These are phyloP conservation scores for Crithidia fasciculata DNA, from an alignment of 208 protist genomes.

Conservation along the genomic window DNA sequence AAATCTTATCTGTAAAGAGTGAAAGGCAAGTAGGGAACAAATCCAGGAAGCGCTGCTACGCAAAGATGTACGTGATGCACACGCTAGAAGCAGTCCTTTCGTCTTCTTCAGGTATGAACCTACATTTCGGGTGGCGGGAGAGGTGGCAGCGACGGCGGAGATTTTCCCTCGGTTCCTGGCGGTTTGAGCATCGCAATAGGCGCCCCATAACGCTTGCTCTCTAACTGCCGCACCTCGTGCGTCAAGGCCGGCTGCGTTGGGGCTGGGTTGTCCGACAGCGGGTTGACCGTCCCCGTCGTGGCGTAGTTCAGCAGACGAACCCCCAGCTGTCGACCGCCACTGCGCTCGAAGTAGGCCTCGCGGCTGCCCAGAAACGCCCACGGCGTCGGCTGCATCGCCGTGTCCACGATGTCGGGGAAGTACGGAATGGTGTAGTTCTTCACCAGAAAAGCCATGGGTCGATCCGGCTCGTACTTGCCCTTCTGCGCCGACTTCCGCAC, in stretches of 20 bases:
- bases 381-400: conserved; percentile 77
- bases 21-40: too few relatives aligned
- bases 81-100: too few relatives aligned
- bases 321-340: conserved; percentile 64
- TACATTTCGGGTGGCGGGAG: too few relatives aligned
- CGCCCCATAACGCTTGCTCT: conserved; percentile 58
- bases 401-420: conserved; percentile 91
- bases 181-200: conserved; percentile 78
- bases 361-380: conserved; percentile 87
- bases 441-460: conserved; percentile 61
- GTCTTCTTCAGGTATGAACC: too few relatives aligned
- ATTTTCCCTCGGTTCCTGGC: conserved; percentile 21
- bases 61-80: too few relatives aligned
- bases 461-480: conserved; percentile 83
- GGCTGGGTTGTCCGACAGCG: conserved; percentile 69
- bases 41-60: too few relatives aligned
- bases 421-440: conserved; percentile 86
- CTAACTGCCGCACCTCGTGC: conserved; percentile 58
- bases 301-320: conserved; percentile 67
- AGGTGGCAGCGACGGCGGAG: background rate
- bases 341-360: conserved; percentile 81
- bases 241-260: conserved; percentile 53
- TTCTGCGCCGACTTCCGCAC: conserved; percentile 60
- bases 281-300: conserved; percentile 47
- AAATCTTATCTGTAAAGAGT: too few relatives aligned